These are phyloP conservation scores for Trichoderma sp. DNA, from an alignment of 2,329 filamentous ascomycete genomes.

Conservation along the genomic window DNA sequence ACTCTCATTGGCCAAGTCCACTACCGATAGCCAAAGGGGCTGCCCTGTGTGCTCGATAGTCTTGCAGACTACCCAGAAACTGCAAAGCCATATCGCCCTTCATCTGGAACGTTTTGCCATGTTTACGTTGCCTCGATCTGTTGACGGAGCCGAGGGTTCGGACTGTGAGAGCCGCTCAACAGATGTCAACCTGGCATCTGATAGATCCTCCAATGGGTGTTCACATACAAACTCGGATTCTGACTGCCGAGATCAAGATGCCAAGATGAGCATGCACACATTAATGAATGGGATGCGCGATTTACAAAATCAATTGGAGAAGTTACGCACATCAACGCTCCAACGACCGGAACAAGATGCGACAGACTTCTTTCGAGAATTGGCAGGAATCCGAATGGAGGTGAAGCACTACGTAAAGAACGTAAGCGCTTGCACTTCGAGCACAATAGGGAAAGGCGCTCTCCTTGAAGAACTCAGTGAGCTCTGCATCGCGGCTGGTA, in stretches of 20 bases:
- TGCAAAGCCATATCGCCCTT: conserved; percentile 17
- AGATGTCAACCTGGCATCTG: background rate
- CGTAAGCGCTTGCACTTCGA: too few relatives aligned
- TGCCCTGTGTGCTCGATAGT: conserved; percentile 16
- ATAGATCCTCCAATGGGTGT: background rate
- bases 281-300: background rate
- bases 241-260: background rate
- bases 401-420: background rate
- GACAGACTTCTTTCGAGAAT: background rate
- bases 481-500: background rate
- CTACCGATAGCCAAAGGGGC: background rate
- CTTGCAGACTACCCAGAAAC: background rate
- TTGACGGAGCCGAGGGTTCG: background rate
- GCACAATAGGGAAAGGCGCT: background rate
- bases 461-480: background rate
- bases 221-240: background rate
- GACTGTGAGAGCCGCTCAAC: background rate
- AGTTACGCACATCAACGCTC: background rate
- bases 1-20: background rate
- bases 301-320: background rate
- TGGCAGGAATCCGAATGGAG: background rate
- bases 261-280: background rate
- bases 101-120: conserved; percentile 18
- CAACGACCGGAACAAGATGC: background rate
- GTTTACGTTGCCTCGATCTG: conserved; percentile 5